A percentile compares a stretch with the other conserved stretches of the same genome.
phyloP scores from a whole-genome alignment of 2,329 filamentous ascomycete species.

The Talaromyces sp. region DNA sequence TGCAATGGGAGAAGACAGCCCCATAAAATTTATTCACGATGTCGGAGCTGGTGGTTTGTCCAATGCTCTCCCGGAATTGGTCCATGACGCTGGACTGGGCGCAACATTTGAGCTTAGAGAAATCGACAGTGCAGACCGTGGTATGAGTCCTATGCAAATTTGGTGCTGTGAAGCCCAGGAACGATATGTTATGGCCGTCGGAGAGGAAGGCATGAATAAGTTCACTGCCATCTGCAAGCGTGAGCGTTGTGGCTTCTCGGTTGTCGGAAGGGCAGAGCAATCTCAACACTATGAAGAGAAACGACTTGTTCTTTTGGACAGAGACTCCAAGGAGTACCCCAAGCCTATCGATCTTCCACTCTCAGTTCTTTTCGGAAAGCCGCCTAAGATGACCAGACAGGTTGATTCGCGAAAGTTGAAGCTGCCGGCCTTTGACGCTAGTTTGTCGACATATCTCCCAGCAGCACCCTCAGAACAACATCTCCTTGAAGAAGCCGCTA shows the following conservation, averaged over 20 bases:
- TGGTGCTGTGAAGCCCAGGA: constrained; percentile 99
- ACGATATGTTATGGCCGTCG: constrained; percentile 87
- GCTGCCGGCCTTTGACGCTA: constrained; percentile 71
- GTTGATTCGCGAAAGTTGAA: constrained; percentile 67
- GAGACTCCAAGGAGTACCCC: constrained; percentile 70
- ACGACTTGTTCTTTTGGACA: constrained; percentile 75
- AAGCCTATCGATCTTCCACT: constrained; percentile 86
- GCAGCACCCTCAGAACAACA: constrained; percentile 49
- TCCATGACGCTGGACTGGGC: constrained; percentile 86
- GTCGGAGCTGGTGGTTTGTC: constrained; percentile 90
- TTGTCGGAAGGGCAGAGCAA: constrained; percentile 74
- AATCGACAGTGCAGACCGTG: constrained; percentile 81
- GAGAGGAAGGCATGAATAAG: constrained; percentile 71
- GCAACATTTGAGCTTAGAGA: constrained; percentile 93
- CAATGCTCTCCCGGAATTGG: constrained; percentile 80
- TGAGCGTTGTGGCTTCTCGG: constrained; percentile 88
- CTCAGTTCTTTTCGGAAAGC: constrained; percentile 82
- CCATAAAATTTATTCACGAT: constrained; percentile 96
- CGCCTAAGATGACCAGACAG: constrained; percentile 72
- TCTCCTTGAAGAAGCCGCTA: constrained; percentile 65
- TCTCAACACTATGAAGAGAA: constrained; percentile 61
- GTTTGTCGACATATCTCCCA: constrained; percentile 64
- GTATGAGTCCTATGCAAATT: constrained; percentile 94
- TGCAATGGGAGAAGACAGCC: constrained; percentile 76
- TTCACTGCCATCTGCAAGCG: constrained; percentile 68